Evolutionary conservation across 2,329 filamentous ascomycete genomes (phyloP), one percentile per base, ranked within the genome.

Genomic region (Colletotrichum somersetense): DNA sequence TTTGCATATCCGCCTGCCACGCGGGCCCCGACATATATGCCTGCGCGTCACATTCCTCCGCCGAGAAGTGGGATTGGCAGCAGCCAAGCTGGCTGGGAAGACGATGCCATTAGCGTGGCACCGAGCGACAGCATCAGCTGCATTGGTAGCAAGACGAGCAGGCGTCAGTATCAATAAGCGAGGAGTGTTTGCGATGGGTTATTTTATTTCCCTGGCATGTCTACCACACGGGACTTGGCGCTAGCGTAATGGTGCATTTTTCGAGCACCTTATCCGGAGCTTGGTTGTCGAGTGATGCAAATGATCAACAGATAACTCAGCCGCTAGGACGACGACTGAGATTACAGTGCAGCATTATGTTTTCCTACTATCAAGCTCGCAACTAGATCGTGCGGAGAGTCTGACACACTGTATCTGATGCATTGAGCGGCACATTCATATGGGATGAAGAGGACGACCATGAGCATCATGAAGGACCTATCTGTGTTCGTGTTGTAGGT

Each of bases 101-200:
- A 87, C 50, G 87, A 89, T 74, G 79, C 81, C 63, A 85, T 83
- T 61, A 90, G 87, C 75, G 81, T 91, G 46, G 88, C 85, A 55
- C 89, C 89, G 1, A 87, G 85, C 75, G 89, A 91, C 77, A 91
- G 89, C 76, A 89, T 91, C 67, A 90, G 88, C 77, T 89, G 87
- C 75, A 84, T 90, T n/a, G 89, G 88, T 30, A 84, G 78, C 73
- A 80, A 82, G 53, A 79, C 79, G 69, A 77, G 77, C 53, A 74
- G 76, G 26, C 76, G 78, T 8, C 68, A 75, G 12, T 77, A 81
- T 61, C 74, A 77, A 70, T 75, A 73, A 66, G 38, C 64, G 33
- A 75, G 76, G 69, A 74, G 77, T 23, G n/a, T 18, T 26, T 61
- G 12, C 20, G 26, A 62, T 58, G 46, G 3, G 16, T 48, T n/a